Evolutionary conservation across 116 monocot species (phyloP).

Genomic region (Dioscorea cayenensis): DNA sequence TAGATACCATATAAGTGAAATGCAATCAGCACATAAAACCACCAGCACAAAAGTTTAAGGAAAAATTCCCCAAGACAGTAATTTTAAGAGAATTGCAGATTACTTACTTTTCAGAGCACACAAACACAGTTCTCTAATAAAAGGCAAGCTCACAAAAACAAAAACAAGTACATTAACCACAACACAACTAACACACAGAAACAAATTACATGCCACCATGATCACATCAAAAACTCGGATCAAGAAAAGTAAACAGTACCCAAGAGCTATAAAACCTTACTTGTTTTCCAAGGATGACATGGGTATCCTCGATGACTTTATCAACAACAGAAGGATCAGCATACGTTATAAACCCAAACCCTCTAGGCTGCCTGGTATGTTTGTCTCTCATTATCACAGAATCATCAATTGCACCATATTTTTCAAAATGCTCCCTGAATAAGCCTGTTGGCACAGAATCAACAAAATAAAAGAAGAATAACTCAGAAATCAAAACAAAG

Average conservation of each 20-base stretch:
- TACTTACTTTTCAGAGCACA: too few relatives aligned
- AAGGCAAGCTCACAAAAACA: too few relatives aligned
- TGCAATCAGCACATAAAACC: too few relatives aligned
- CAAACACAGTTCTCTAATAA: too few relatives aligned
- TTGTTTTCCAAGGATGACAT: conserved; percentile 63
- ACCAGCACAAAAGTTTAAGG: too few relatives aligned
- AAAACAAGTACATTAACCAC: too few relatives aligned
- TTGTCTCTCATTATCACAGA: conserved; percentile 81
- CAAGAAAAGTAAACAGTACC: background rate
- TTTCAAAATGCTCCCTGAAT: conserved; percentile 71
- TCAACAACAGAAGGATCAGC: conserved; percentile 69
- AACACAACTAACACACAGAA: too few relatives aligned
- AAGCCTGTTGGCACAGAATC: conserved; percentile 18
- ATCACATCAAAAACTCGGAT: background rate
- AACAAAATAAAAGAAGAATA: background rate
- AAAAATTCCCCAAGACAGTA: too few relatives aligned
- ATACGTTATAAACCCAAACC: conserved; percentile 82
- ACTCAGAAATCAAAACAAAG: background rate
- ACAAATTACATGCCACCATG: background rate
- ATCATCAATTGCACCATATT: conserved; percentile 69
- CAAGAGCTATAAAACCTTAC: conserved; percentile 25
- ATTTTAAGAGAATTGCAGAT: too few relatives aligned
- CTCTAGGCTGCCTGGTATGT: conserved; percentile 55
- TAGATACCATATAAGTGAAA: too few relatives aligned
- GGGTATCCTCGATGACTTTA: conserved; percentile 64